phyloP scores from a whole-genome alignment of 1,284 basidiomycete genomes.

The Chondrostereum purpureum region DNA sequence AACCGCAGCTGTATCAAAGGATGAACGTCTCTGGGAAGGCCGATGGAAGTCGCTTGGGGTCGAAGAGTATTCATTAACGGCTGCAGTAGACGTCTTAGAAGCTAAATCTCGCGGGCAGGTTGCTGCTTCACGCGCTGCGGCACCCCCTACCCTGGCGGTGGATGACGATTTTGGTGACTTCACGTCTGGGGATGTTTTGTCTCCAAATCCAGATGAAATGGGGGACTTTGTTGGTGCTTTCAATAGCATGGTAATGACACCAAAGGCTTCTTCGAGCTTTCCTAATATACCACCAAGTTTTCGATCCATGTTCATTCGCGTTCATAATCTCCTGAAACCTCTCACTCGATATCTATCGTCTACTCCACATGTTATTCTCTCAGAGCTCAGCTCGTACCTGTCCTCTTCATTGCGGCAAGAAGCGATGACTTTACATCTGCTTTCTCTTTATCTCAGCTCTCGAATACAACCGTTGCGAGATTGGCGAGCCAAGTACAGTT shows the following conservation, averaged over 20 bases:
- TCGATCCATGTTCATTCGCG: constrained; percentile 54
- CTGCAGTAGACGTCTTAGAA: constrained; percentile 62
- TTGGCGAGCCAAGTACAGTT: constrained; percentile 56
- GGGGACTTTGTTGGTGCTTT: constrained; percentile 50
- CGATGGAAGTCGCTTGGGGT: constrained; percentile 61
- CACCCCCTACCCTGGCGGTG: constrained; percentile 51
- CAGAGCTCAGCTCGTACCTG: constrained; percentile 42
- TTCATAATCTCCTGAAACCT: constrained; percentile 56
- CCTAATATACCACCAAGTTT: constrained; percentile 22
- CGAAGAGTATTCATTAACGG: constrained; percentile 35
- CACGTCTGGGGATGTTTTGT: constrained; percentile 41
- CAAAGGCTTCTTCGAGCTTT: constrained; percentile 14
- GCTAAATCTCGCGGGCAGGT: constrained; percentile 29
- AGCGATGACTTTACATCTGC: constrained; percentile 59
- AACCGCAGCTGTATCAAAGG: constrained; percentile 54
- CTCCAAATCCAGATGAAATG: constrained; percentile 38
- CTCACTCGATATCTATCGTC: constrained; percentile 48
- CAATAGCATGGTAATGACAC: constrained; percentile 17
- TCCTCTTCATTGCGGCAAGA: constrained; percentile 39
- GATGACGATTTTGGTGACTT: constrained; percentile 94
- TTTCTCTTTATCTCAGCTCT: constrained; percentile 68
- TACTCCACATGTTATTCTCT: constrained; percentile 51
- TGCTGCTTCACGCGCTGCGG: constrained; percentile 28
- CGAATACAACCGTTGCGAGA: constrained; percentile 58
- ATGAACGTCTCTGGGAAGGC: constrained; percentile 72